phyloP scores from a whole-genome alignment of 2,329 filamentous ascomycete genomes.

The Cordyceps javanica region DNA sequence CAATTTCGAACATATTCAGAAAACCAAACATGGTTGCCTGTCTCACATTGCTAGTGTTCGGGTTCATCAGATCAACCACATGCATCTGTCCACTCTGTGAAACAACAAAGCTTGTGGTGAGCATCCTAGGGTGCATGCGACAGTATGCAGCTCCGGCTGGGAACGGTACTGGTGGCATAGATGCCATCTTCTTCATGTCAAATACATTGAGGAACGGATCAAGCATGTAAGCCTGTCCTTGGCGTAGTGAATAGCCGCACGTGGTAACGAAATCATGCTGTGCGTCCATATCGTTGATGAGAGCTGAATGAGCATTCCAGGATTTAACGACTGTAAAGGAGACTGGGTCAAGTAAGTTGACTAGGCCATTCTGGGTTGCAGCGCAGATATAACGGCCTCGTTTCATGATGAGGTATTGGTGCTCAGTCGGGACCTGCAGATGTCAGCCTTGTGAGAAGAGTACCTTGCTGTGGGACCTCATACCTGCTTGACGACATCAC shows the following conservation, averaged over 20 bases:
- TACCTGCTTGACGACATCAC: constrained; percentile 63
- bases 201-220: constrained; percentile 95
- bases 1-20: constrained; percentile 76
- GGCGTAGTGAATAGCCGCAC: constrained; percentile 84
- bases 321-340: constrained; percentile 73
- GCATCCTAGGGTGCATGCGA: constrained; percentile 92
- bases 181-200: constrained; percentile 83
- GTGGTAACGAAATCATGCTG: constrained; percentile 93
- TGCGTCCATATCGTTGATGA: constrained; percentile 95
- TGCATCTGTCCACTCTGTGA: constrained; percentile 92
- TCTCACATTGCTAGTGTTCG: constrained; percentile 77
- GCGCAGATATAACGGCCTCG: constrained; percentile 86
- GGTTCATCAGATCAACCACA: constrained; percentile 91
- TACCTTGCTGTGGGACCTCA: neutral
- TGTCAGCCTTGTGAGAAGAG: constrained; percentile 24
- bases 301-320: constrained; percentile 85
- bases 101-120: constrained; percentile 88
- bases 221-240: constrained; percentile 66
- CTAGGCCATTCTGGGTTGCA: constrained; percentile 72
- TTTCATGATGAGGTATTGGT: constrained; percentile 88
- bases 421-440: constrained; percentile 58
- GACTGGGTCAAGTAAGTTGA: constrained; percentile 79
- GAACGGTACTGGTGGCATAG: constrained; percentile 85
- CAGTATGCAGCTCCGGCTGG: constrained; percentile 91
- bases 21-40: constrained; percentile 73